phyloP scores from a whole-genome alignment of 1,284 basidiomycete genomes.

The Hymenochaete sp. region DNA sequence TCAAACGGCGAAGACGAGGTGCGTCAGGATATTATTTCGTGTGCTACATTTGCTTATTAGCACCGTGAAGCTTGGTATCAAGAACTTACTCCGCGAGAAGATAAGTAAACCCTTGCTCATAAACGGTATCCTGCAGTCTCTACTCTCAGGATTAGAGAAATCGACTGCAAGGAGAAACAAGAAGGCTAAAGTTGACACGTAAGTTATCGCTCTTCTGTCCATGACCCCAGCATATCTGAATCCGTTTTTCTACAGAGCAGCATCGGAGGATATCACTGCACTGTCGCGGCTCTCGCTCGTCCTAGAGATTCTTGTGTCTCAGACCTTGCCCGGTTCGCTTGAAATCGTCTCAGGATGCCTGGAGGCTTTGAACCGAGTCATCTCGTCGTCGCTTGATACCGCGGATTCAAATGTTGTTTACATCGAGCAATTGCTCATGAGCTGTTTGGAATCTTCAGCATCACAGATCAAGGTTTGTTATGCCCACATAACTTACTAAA shows the following conservation, averaged over 20 bases:
- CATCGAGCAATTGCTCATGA: conserved; percentile 81
- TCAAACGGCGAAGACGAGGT: conserved; percentile 40
- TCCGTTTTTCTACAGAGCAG: conserved; percentile 1
- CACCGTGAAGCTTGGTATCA: conserved; percentile 33
- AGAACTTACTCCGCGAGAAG: conserved; percentile 39
- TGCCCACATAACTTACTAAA: background rate
- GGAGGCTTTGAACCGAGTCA: conserved; percentile 63
- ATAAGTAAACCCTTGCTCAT: conserved; percentile 47
- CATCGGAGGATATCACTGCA: conserved; percentile 22
- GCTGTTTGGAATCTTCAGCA: conserved; percentile 66
- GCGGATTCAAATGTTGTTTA: conserved; percentile 74
- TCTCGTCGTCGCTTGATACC: conserved; percentile 41
- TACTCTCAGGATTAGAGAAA: conserved; percentile 39
- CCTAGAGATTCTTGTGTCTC: conserved; percentile 63
- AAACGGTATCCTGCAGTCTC: conserved; percentile 46
- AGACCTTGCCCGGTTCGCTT: conserved; percentile 56
- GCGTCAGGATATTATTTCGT: conserved; percentile 22
- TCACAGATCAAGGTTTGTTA: conserved; percentile 45
- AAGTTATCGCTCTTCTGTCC: conserved; percentile 22
- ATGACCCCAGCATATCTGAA: background rate
- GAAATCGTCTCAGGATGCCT: conserved; percentile 69
- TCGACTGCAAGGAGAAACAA: conserved; percentile 46
- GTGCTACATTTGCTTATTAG: background rate
- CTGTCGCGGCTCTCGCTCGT: conserved; percentile 48
- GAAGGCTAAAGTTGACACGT: conserved; percentile 53